Conservation (phyloP, 2,329 filamentous ascomycete species). For the Sarocladiaceae sp. region DNA sequence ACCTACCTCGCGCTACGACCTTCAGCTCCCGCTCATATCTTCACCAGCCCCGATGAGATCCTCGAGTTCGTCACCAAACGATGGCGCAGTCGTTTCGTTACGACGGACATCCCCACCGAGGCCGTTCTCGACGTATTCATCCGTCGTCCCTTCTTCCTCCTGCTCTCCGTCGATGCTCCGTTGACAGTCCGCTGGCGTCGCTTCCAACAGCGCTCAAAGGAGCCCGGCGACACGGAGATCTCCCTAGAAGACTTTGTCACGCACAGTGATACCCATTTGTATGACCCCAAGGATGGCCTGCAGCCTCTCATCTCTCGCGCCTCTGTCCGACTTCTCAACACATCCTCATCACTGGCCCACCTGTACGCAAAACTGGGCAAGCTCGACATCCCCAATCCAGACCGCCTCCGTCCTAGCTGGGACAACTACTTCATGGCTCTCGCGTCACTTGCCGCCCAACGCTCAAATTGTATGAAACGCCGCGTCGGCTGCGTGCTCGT, state of each 20-base stretch:
- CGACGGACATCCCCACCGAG: slow-evolving; percentile 73
- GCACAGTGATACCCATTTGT: slow-evolving; percentile 68
- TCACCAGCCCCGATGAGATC: slow-evolving; percentile 59
- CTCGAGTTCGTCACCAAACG: slow-evolving; percentile 78
- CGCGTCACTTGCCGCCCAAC: slow-evolving; percentile 82
- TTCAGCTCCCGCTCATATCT: slow-evolving; percentile 31
- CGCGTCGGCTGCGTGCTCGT: slow-evolving; percentile 93
- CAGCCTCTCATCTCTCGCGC: slow-evolving; percentile 75
- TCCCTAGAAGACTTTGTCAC: slow-evolving; percentile 50
- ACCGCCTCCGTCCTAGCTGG: slow-evolving; percentile 83
- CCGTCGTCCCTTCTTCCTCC: slow-evolving; percentile 83
- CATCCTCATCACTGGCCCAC: slow-evolving; percentile 62
- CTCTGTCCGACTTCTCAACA: slow-evolving; percentile 81
- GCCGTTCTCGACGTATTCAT: slow-evolving; percentile 66
- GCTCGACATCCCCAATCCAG: slow-evolving; percentile 70
- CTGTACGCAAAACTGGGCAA: slow-evolving; percentile 66
- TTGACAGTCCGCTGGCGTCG: slow-evolving; percentile 77
- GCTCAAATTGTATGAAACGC: slow-evolving; percentile 97
- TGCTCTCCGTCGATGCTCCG: slow-evolving; percentile 87
- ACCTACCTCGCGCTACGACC: slow-evolving; percentile 19
- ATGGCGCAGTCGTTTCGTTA: slow-evolving; percentile 83
- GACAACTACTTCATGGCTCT: slow-evolving; percentile 98
- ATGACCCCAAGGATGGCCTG: slow-evolving; percentile 56
- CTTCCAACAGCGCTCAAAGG: slow-evolving; percentile 39
- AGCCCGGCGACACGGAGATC: slow-evolving; percentile 19